phyloP scores from a whole-genome alignment of 2,329 filamentous ascomycete genomes.

The Dothideomycetidae sp. region DNA sequence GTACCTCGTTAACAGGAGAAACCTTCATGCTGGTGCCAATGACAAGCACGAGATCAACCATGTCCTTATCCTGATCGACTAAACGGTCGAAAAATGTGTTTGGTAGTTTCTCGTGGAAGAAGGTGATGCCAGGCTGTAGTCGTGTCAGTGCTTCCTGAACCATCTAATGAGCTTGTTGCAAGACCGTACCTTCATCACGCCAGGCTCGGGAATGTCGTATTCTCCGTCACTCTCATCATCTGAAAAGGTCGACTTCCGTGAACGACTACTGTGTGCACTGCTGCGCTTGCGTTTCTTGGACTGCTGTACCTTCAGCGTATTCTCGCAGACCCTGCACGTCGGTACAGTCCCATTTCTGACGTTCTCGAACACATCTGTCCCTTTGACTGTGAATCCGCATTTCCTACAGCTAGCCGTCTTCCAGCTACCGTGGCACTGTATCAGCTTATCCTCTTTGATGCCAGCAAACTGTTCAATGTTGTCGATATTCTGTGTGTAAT shows the following conservation, averaged over 20 bases:
- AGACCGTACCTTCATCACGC: slow-evolving; percentile 56
- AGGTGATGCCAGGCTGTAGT: slow-evolving; percentile 76
- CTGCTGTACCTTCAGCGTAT: slow-evolving; percentile 17
- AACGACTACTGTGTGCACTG: slow-evolving; percentile 28
- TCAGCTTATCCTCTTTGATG: slow-evolving; percentile 63
- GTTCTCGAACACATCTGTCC: slow-evolving; percentile 64
- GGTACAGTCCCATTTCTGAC: slow-evolving; percentile 65
- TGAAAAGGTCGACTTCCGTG: slow-evolving; percentile 33
- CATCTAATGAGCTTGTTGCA: not conserved
- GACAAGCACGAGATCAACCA: slow-evolving; percentile 80
- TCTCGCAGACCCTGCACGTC: slow-evolving; percentile 58
- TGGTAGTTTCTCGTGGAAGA: slow-evolving; percentile 86
- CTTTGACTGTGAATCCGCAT: slow-evolving; percentile 59
- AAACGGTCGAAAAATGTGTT: slow-evolving; percentile 69
- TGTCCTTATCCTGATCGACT: slow-evolving; percentile 63
- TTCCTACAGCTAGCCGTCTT: slow-evolving; percentile 80
- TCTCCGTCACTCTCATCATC: slow-evolving; percentile 44
- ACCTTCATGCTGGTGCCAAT: slow-evolving; percentile 96
- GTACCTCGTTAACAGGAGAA: slow-evolving; percentile 80
- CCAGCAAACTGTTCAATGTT: slow-evolving; percentile 81
- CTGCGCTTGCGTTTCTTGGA: slow-evolving; percentile 29
- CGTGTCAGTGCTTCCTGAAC: not conserved
- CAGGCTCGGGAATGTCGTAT: slow-evolving; percentile 52
- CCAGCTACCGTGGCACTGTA: slow-evolving; percentile 95
- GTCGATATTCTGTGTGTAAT: slow-evolving; percentile 98